Evolutionary conservation across 768 basidiomycete genomes (phyloP).

Genomic region (Pisolithus microcarpus): DNA sequence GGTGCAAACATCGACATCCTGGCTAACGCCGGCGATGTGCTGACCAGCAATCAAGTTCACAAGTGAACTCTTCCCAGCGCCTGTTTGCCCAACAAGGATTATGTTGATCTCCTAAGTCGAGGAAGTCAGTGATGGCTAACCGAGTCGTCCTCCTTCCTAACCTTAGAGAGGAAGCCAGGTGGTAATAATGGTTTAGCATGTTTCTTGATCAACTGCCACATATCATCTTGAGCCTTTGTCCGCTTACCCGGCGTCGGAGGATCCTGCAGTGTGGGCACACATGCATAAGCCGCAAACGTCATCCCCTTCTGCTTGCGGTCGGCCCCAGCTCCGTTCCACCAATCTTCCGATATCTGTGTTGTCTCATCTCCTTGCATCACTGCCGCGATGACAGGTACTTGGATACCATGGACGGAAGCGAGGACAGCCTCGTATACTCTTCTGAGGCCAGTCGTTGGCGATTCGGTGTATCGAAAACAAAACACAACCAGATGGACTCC

Average conservation of each 20-base stretch:
- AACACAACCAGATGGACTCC: not conserved
- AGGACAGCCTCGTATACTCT: not conserved
- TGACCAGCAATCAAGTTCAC: slow-evolving; percentile 9
- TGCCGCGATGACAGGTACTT: not conserved
- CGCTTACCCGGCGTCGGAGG: not conserved
- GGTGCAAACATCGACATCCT: slow-evolving; percentile 22
- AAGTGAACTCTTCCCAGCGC: slow-evolving; percentile 6
- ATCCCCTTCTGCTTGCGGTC: not conserved
- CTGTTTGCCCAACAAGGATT: slow-evolving; percentile 5
- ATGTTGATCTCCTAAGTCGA: not conserved
- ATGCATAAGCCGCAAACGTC: not conserved
- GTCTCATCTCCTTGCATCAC: not conserved
- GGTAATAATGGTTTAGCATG: not conserved
- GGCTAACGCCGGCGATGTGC: slow-evolving; percentile 16
- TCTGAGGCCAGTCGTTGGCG: not conserved
- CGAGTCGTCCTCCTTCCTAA: not conserved
- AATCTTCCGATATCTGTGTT: not conserved
- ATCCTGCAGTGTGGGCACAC: not conserved
- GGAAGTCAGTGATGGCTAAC: not conserved
- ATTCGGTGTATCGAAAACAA: not conserved
- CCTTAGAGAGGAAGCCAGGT: not conserved
- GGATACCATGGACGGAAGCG: not conserved
- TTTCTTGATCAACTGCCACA: not conserved
- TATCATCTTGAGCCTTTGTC: not conserved
- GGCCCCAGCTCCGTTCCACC: not conserved